Conservation (phyloP, 2,329 filamentous ascomycete species). For the Colletotrichum sp. region DNA sequence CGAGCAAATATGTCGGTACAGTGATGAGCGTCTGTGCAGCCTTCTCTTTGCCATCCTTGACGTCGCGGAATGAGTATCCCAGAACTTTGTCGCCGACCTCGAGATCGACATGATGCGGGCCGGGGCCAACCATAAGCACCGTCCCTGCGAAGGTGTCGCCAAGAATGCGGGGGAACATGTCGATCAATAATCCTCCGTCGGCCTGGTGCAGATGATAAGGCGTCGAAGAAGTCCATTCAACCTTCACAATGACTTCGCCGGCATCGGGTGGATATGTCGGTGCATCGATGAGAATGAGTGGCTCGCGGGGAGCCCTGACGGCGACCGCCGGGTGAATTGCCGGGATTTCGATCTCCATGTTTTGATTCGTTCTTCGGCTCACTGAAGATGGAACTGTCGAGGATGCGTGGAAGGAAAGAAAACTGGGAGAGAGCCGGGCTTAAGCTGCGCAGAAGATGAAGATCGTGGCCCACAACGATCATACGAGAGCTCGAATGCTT, state of each 20-base stretch:
- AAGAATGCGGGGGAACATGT: constrained; percentile 51
- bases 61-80: constrained; percentile 54
- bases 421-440: not conserved
- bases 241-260: constrained; percentile 58
- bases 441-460: not conserved
- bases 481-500: not conserved
- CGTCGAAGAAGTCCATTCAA: constrained; percentile 64
- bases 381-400: not conserved
- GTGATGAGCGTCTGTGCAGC: constrained; percentile 62
- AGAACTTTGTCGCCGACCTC: constrained; percentile 60
- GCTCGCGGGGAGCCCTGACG: constrained; percentile 23
- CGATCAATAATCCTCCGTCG: constrained; percentile 61
- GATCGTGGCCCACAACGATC: not conserved
- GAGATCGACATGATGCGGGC: constrained; percentile 36
- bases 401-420: not conserved
- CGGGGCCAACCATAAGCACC: constrained; percentile 54
- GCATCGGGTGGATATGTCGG: constrained; percentile 36
- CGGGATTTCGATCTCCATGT: constrained; percentile 24
- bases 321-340: constrained; percentile 30
- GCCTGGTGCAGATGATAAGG: constrained; percentile 67
- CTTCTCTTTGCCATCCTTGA: constrained; percentile 50
- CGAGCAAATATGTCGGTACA: constrained; percentile 52
- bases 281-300: constrained; percentile 26
- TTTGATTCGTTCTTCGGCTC: not conserved
- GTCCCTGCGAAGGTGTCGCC: constrained; percentile 58